Base-by-base conservation (phyloP, 495 filamentous ascomycete species). In the Aspergillus hancockii region DNA sequence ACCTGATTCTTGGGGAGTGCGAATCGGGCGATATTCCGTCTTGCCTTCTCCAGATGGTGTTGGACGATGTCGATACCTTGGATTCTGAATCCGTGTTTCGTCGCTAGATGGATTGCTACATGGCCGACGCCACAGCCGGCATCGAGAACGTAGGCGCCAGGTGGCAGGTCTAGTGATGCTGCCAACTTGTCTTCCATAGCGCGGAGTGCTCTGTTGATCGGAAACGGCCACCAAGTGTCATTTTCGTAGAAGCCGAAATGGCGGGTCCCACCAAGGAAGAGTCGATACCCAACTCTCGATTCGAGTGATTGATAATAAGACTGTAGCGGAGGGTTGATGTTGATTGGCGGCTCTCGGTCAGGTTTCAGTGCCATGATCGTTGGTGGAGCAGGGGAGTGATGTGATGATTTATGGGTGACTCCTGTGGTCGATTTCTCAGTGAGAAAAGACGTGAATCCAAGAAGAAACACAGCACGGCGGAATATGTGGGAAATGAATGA, bases 231-330 rank as follows among this genome's bases (percentile, higher is more conserved):
- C 47, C 72, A 76, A 21, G 77, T 75, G 59, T 69, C 76, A 43
- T 64, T 41, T 7, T 75, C 66, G 55, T 75, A 84, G 65, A 75
- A 83, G 8, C 79, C 82, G 58, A 81, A 82, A 59, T 85, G 80
- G 8, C 77, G 70, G 2, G 79, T 81, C 12, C 75, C 80, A 5
- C 79, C 79, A 4, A 85, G 67, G 28, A 83, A 45, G 3, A 83
- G 57, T 14, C 73, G 67, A 55, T 83, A 85, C 1, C 81, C 80
- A 25, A 81, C 61, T 21, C 79, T 68, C 0, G 81, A 83, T 63
- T 83, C 79, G 31, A 82, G 63, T 0, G 71, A 73, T 52, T 66
- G 31, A 64, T 79, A 81, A 60, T 80, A 80, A 18, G 63, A 55
- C 55, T 75, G 74, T 8, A 81, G 61, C n/a, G 66, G 40, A 19